Evolutionary conservation across 2,329 filamentous ascomycete species (phyloP), one percentile per base, ranked within the genome.

Genomic region (Scedosporium dehoogii): DNA sequence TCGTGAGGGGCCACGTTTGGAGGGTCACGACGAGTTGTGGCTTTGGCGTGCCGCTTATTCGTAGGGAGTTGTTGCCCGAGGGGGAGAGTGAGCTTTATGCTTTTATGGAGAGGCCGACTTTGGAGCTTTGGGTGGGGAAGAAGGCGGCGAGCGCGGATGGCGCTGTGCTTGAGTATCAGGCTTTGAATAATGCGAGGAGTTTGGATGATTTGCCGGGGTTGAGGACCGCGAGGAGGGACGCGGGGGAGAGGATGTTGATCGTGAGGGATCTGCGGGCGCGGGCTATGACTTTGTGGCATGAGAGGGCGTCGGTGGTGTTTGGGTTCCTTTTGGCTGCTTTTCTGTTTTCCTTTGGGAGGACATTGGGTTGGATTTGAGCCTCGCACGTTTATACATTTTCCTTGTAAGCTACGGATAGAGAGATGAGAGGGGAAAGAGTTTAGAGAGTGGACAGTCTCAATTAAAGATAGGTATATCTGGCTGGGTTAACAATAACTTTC

Each of bases 21-120:
- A 82, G 88, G 73, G 81, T 85, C 3, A 85, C 88, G 77, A 88
- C 84, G 9, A 84, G 81, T 59, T 90, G 86, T 68, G 86, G 87
- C 6, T 89, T 79, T 67, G 84, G 81, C 25, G 85, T 89, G 6
- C 85, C 86, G 1, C 74, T 79, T 33, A 72, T 86, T 44, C 75
- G 67, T 67, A 77, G 68, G 68, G 73, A 66, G 29, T 66, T 77
- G 6, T 77, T 79, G 63, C 69, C 29, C 9, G 16, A 18, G 14
- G 6, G 65, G 12, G 25, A 41, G 6, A 69, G 72, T 41, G 76
- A 78, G 65, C 67, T 74, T 41, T 68, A 70, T 59, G 75, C 78
- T 48, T 81, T 84, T 63, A 75, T 80, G 63, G 79, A 84, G 64
- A 79, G 86, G 3, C 77, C 80, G 14, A 86, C 82, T 0, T 70